These are phyloP conservation scores for Mortierella sp. DNA, from an alignment of 371 early-diverging fungal species.

Conservation along the genomic window DNA sequence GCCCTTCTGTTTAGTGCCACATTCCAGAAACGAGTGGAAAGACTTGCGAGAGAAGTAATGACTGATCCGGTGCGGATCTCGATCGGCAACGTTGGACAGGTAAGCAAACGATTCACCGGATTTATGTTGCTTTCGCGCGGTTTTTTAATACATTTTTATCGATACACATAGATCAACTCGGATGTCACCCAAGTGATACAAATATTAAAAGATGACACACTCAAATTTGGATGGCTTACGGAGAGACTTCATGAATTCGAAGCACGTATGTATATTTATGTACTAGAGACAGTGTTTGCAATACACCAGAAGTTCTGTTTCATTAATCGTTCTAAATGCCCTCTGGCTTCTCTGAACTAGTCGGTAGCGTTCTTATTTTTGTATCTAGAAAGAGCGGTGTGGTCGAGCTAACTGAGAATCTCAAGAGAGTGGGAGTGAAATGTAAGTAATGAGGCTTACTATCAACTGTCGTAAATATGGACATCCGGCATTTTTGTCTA, in stretches of 20 bases:
- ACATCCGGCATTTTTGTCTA: not conserved
- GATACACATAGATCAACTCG: slow-evolving; percentile 66
- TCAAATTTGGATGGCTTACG: slow-evolving; percentile 78
- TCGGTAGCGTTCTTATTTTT: slow-evolving; percentile 78
- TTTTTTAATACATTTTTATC: slow-evolving; percentile 4
- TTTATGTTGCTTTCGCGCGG: not conserved
- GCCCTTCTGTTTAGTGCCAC: slow-evolving; percentile 99
- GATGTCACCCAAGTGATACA: slow-evolving; percentile 83
- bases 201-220: slow-evolving; percentile 71
- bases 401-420: slow-evolving; percentile 68
- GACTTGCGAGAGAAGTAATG: slow-evolving; percentile 92
- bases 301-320: not conserved
- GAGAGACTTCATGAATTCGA: slow-evolving; percentile 64
- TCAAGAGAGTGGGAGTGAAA: slow-evolving; percentile 62
- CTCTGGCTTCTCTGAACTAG: slow-evolving; percentile 57
- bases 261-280: slow-evolving; percentile 58
- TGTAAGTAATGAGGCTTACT: slow-evolving; percentile 59
- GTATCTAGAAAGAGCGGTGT: slow-evolving; percentile 75
- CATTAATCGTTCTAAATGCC: not conserved
- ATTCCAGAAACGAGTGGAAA: slow-evolving; percentile 96
- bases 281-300: not conserved
- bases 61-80: slow-evolving; percentile 93
- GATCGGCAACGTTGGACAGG: slow-evolving; percentile 73
- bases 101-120: slow-evolving; percentile 13
- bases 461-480: not conserved